Conservation (phyloP, 805 yeast genomes). For the Sugiyamaella floridensis region DNA sequence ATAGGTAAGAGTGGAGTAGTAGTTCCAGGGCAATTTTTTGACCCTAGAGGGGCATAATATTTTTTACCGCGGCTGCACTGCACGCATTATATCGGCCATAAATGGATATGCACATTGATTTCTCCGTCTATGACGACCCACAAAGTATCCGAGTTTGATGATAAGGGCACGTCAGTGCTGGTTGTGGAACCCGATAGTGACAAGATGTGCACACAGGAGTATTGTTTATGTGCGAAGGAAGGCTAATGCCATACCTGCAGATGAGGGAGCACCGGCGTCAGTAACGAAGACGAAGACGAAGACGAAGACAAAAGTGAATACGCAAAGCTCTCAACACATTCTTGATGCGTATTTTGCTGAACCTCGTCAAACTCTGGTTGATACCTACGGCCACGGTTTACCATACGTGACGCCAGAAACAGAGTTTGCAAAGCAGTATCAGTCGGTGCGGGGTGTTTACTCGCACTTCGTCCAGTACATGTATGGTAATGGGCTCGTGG, state of each 20-base stretch:
- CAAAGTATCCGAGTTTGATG: no score
- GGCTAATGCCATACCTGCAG: no score
- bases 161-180: no score
- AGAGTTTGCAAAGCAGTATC: neutral
- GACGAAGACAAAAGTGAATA: neutral
- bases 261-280: no score
- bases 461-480: conserved; percentile 7
- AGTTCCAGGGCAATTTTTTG: neutral
- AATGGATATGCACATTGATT: no score
- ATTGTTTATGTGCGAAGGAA: no score
- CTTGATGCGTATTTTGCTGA: neutral
- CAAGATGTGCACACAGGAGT: no score
- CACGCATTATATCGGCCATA: neutral
- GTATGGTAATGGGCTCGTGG: conserved; percentile 2
- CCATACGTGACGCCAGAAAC: conserved; percentile 8
- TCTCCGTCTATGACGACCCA: no score
- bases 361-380: neutral
- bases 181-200: no score
- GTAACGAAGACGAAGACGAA: no score
- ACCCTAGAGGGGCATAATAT: neutral
- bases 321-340: neutral
- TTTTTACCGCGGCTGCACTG: neutral
- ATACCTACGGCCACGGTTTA: neutral
- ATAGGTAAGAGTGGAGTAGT: neutral
- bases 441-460: conserved; percentile 10